These are phyloP conservation scores for Salmacisia buchloeana DNA, from an alignment of 1,284 basidiomycete genomes.

Conservation along the genomic window DNA sequence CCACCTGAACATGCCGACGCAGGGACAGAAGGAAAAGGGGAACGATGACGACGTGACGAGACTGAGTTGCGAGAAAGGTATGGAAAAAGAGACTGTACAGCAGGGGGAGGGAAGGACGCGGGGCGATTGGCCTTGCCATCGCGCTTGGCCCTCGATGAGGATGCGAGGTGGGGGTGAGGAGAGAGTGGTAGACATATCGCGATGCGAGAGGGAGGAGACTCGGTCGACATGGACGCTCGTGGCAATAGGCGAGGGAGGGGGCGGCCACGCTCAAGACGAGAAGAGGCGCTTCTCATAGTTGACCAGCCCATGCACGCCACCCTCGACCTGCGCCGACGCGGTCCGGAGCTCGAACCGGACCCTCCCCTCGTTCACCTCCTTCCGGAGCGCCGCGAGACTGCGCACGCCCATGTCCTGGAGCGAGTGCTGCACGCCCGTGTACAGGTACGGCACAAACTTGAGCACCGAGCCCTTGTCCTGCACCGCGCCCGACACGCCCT, in stretches of 20 bases:
- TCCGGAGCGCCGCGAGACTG: constrained; percentile 63
- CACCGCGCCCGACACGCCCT: constrained; percentile 89
- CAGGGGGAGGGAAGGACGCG: neutral
- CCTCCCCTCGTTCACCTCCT: constrained; percentile 61
- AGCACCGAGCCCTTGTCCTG: constrained; percentile 93
- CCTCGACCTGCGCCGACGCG: constrained; percentile 90
- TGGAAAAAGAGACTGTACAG: too few species aligned
- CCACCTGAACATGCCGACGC: too few species aligned
- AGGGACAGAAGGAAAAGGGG: too few species aligned
- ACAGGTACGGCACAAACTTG: constrained; percentile 80
- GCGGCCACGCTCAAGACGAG: constrained; percentile 42
- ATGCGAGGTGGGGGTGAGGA: neutral
- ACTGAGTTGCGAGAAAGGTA: too few species aligned
- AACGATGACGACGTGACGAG: too few species aligned
- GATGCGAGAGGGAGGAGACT: neutral
- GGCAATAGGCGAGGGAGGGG: neutral
- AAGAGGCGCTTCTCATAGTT: constrained; percentile 63
- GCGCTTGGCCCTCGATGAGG: too few species aligned
- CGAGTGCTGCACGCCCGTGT: constrained; percentile 89
- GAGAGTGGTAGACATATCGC: neutral
- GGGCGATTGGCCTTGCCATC: too few species aligned
- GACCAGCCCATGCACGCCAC: constrained; percentile 74
- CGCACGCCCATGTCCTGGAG: constrained; percentile 86
- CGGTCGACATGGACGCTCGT: neutral
- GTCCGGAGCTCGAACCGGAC: constrained; percentile 92